Conservation (phyloP, 2,329 filamentous ascomycete genomes). For the Cordyceps cateniannulata region DNA sequence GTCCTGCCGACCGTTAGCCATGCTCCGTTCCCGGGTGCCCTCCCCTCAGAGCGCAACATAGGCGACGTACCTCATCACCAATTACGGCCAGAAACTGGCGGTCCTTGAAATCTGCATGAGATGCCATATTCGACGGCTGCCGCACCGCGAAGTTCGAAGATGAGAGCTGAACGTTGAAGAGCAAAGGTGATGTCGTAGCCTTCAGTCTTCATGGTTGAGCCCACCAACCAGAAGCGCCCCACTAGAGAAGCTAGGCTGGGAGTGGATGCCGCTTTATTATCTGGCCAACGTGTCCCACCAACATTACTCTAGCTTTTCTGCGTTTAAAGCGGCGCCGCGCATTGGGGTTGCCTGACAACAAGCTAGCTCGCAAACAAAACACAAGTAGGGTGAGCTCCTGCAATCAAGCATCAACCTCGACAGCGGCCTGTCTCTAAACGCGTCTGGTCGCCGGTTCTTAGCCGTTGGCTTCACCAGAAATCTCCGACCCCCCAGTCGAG, state of each 20-base stretch:
- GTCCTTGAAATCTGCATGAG: conserved; percentile 64
- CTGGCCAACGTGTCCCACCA: not conserved
- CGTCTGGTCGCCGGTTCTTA: not conserved
- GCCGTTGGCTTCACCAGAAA: not conserved
- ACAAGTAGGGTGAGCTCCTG: conserved; percentile 5
- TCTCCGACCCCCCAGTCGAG: not conserved
- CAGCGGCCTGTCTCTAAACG: not conserved
- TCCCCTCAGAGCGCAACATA: not conserved
- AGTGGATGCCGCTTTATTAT: conserved; percentile 4
- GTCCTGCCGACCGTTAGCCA: conserved; percentile 53
- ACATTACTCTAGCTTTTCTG: too few species aligned
- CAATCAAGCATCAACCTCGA: not conserved
- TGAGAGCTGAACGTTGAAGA: not conserved
- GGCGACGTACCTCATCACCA: conserved; percentile 73
- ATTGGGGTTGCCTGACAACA: conserved; percentile 8
- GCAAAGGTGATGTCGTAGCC: not conserved
- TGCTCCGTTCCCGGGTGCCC: conserved; percentile 6
- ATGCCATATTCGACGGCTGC: conserved; percentile 35
- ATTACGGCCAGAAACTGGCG: conserved; percentile 96
- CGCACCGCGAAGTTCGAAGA: not conserved
- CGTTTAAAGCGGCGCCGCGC: not conserved
- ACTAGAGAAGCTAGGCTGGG: not conserved
- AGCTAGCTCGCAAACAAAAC: conserved; percentile 10
- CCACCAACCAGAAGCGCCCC: not conserved
- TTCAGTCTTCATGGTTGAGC: not conserved